Conservation (phyloP, 2,329 filamentous ascomycete genomes). For the Paracamarosporium sp. region DNA sequence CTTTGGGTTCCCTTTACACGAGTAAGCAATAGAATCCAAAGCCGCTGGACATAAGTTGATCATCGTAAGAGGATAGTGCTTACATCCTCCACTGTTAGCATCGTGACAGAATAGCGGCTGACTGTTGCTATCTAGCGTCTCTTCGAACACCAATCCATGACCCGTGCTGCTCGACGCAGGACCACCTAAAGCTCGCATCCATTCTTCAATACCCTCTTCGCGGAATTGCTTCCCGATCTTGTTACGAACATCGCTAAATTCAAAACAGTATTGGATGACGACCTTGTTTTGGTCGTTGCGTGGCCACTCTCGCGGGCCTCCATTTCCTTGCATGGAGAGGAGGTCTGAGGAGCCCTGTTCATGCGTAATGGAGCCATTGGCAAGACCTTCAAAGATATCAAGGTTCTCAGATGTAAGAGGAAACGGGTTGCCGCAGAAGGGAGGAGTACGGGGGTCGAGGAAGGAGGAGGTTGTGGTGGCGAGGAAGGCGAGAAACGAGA, state of each 20-base stretch:
- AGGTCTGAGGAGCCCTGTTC: conserved; percentile 3
- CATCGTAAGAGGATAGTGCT: neutral
- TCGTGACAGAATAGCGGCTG: neutral
- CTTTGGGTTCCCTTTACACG: neutral
- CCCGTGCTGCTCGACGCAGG: neutral
- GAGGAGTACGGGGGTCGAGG: neutral
- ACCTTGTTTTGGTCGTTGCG: conserved; percentile 3
- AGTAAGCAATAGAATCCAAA: neutral
- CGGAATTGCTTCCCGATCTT: neutral
- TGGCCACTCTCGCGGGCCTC: neutral
- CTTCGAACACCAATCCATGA: neutral
- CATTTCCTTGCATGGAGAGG: neutral
- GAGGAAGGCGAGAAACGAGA: neutral
- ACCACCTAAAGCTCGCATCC: neutral
- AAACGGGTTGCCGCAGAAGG: conserved; percentile 2
- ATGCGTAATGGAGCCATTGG: neutral
- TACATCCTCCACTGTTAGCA: neutral
- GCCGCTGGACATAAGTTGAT: neutral
- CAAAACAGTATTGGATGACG: conserved; percentile 1
- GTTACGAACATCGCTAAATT: neutral
- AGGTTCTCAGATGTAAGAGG: neutral
- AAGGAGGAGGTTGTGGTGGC: neutral
- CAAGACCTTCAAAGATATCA: neutral
- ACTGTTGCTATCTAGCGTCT: neutral
- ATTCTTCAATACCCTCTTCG: neutral